Evolutionary conservation across 139 green algal species (phyloP).

Genomic region (Chlorella sp.): DNA sequence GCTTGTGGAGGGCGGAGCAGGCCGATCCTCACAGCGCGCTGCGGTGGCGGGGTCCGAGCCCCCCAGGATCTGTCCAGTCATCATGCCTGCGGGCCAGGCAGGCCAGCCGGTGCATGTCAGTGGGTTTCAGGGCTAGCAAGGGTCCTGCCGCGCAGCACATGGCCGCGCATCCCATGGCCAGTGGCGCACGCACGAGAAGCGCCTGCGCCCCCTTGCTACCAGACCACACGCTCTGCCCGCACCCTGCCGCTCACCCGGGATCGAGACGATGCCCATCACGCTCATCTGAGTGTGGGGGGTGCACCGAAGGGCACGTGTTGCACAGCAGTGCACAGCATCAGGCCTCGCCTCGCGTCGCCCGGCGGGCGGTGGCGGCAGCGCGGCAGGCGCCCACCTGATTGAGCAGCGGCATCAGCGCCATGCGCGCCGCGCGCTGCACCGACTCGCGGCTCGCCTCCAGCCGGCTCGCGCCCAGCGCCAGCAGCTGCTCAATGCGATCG

Average conservation of each 20-base stretch:
- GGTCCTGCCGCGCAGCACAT: too few relatives aligned
- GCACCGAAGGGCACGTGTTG: not conserved
- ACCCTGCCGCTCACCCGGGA: conserved; percentile 85
- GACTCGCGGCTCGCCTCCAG: conserved; percentile 66
- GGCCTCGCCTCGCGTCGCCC: conserved; percentile 39
- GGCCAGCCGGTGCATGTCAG: too few relatives aligned
- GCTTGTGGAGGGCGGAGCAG: too few relatives aligned
- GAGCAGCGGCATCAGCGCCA: conserved; percentile 80
- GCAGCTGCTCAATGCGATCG: conserved; percentile 69
- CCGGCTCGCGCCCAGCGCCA: conserved; percentile 75
- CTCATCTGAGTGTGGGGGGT: too few relatives aligned
- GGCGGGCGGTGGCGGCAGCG: too few relatives aligned
- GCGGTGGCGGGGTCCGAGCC: conserved; percentile 67
- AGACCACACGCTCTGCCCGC: not conserved
- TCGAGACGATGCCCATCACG: conserved; percentile 66
- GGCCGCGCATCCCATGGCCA: too few relatives aligned
- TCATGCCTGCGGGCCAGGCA: conserved; percentile 11
- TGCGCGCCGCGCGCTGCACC: conserved; percentile 40
- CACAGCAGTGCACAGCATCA: not conserved
- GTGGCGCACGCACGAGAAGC: too few relatives aligned
- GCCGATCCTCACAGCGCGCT: too few relatives aligned
- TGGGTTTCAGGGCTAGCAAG: too few relatives aligned
- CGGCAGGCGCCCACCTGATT: conserved; percentile 87
- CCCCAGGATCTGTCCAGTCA: conserved; percentile 75
- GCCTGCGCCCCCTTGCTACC: too few relatives aligned